Conservation (phyloP, 306 rosid genomes). For the Fagus sylvatica region DNA sequence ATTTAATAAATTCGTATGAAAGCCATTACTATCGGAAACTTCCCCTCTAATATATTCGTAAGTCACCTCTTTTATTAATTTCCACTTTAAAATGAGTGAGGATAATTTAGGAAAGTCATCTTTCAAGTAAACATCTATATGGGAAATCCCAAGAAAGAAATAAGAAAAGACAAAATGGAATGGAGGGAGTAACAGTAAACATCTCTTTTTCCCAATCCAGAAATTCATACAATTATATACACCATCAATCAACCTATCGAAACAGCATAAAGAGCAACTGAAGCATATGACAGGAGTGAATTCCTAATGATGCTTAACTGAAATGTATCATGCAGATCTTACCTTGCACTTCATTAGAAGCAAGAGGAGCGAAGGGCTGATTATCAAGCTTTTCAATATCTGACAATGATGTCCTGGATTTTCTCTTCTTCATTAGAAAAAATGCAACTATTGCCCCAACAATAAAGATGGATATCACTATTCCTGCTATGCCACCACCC, state of each 20-base stretch:
- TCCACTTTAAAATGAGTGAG: background rate
- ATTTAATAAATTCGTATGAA: background rate
- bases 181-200: background rate
- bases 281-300: slow-evolving; percentile 3
- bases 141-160: background rate
- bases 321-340: slow-evolving; percentile 24
- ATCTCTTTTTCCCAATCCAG: background rate
- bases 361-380: slow-evolving; percentile 63
- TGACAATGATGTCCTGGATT: slow-evolving; percentile 57
- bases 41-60: background rate
- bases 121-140: background rate
- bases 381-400: slow-evolving; percentile 73
- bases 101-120: background rate
- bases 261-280: background rate
- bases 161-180: background rate
- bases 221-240: background rate
- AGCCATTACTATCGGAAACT: background rate
- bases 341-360: slow-evolving; percentile 72
- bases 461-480: slow-evolving; percentile 75
- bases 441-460: slow-evolving; percentile 76
- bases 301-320: slow-evolving; percentile 19
- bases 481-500: slow-evolving; percentile 91
- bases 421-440: slow-evolving; percentile 76
- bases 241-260: slow-evolving; percentile 3
- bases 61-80: background rate